Evolutionary conservation across 1,284 basidiomycete genomes (phyloP).

Genomic region (Mycena sp.): DNA sequence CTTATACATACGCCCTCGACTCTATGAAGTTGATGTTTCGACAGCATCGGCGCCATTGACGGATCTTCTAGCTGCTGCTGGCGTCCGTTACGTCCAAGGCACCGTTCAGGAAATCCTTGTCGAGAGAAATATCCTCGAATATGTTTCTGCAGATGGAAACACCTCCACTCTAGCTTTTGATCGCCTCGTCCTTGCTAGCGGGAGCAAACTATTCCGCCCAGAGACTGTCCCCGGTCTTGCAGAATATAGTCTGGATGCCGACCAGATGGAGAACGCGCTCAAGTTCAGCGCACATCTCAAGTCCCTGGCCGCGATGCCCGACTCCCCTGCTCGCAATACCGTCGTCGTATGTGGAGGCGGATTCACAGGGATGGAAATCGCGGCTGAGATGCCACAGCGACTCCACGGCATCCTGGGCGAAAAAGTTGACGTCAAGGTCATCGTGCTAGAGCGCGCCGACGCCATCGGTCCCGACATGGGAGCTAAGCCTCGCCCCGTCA

Average conservation of each 20-base stretch:
- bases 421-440: conserved; percentile 17
- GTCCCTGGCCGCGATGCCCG: conserved; percentile 21
- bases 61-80: conserved; percentile 18
- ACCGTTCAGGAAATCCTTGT: conserved; percentile 20
- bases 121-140: conserved; percentile 20
- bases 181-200: conserved; percentile 32
- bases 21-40: conserved; percentile 31
- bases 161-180: conserved; percentile 21
- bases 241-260: conserved; percentile 26
- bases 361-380: conserved; percentile 32
- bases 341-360: conserved; percentile 32
- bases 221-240: conserved; percentile 19
- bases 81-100: conserved; percentile 29
- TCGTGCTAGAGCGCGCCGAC: conserved; percentile 22
- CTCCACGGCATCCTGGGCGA: conserved; percentile 28
- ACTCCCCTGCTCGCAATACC: conserved; percentile 30
- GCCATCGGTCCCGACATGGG: conserved; percentile 25
- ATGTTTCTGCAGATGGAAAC: conserved; percentile 13
- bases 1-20: conserved; percentile 29
- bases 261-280: conserved; percentile 25
- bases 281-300: conserved; percentile 31
- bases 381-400: conserved; percentile 29
- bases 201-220: conserved; percentile 30
- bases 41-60: conserved; percentile 22
- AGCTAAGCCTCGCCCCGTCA: conserved; percentile 19